These are phyloP conservation scores for Paramecium sexaurelia DNA, from an alignment of 73 alveolate species.

Conservation along the genomic window DNA sequence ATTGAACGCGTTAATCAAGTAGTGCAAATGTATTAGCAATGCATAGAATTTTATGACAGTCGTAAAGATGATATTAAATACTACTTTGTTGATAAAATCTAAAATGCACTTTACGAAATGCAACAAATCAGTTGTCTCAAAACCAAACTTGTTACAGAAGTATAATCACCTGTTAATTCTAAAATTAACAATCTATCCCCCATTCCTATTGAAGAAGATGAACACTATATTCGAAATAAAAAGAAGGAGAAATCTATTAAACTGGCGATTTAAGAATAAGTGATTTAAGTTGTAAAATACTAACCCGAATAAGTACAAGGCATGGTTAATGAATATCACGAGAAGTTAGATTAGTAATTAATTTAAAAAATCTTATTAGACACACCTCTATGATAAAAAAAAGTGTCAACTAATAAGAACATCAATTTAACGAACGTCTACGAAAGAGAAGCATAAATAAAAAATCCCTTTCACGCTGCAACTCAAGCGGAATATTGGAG, in stretches of 20 bases:
- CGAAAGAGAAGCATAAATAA: conserved; percentile 48
- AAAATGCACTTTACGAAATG: conserved; percentile 39
- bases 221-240: background rate
- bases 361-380: background rate
- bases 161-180: background rate
- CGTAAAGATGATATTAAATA: conserved; percentile 50
- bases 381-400: background rate
- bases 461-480: conserved; percentile 29
- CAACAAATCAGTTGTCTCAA: background rate
- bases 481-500: background rate
- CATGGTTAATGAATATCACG: conserved; percentile 35
- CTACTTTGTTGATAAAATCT: conserved; percentile 38
- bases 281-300: background rate
- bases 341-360: conserved; percentile 6
- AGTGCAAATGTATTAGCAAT: conserved; percentile 41
- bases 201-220: background rate
- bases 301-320: background rate
- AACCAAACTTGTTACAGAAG: background rate
- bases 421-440: background rate
- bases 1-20: conserved; percentile 11
- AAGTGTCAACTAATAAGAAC: background rate
- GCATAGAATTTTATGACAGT: conserved; percentile 49
- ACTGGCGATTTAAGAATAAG: background rate
- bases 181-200: background rate
- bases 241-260: conserved; percentile 36